These are phyloP conservation scores for Tylopilus vinaceipallidus DNA, from an alignment of 768 basidiomycete species.

Conservation along the genomic window DNA sequence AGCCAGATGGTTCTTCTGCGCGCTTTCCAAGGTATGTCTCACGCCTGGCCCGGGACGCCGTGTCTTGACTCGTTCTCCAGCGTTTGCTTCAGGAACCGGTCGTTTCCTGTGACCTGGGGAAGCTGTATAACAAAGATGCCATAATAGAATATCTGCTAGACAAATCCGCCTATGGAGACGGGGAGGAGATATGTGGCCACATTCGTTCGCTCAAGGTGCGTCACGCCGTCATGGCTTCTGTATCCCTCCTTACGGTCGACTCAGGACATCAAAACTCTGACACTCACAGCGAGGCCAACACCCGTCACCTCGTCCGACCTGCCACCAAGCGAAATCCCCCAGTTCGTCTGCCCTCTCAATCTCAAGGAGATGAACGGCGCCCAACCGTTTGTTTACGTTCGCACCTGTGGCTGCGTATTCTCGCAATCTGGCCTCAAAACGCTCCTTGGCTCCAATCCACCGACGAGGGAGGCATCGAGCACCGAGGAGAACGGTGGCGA, in stretches of 20 bases:
- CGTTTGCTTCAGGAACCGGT: constrained; percentile 84
- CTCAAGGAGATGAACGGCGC: constrained; percentile 93
- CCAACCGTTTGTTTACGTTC: constrained; percentile 85
- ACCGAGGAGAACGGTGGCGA: constrained; percentile 29
- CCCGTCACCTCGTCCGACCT: constrained; percentile 34
- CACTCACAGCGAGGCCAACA: constrained; percentile 72
- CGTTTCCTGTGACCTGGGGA: constrained; percentile 89
- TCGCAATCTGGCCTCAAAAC: constrained; percentile 80
- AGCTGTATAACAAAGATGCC: constrained; percentile 95
- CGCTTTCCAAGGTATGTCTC: constrained; percentile 79
- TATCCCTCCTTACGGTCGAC: not conserved
- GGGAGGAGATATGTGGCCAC: constrained; percentile 89
- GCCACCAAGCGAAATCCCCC: constrained; percentile 48
- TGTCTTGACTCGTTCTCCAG: constrained; percentile 38
- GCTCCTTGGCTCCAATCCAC: constrained; percentile 32
- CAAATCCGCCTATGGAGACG: constrained; percentile 82
- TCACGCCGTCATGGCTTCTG: not conserved
- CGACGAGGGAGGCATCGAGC: constrained; percentile 22
- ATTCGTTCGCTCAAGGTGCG: constrained; percentile 86
- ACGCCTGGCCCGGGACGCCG: not conserved
- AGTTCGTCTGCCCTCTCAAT: constrained; percentile 89
- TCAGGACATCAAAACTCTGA: constrained; percentile 85
- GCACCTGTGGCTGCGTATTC: constrained; percentile 88
- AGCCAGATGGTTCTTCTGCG: constrained; percentile 91
- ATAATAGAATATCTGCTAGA: constrained; percentile 89